Percentiles rank a stretch among this genome's conserved stretches.
Conservation (phyloP, 371 early-diverging fungal genomes). For the Lichtheimia ramosa region DNA sequence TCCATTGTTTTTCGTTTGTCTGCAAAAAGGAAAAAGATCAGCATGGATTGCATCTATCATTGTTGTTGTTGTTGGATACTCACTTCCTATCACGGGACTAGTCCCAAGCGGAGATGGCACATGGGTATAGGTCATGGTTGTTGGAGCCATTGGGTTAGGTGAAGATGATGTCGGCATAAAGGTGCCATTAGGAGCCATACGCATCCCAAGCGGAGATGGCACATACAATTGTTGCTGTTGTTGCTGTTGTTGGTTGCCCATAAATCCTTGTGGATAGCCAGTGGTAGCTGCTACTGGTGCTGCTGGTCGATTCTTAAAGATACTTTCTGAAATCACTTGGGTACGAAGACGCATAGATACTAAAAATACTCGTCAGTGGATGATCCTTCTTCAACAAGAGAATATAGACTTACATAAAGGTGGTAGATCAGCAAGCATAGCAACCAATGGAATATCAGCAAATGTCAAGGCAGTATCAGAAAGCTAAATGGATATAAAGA, state of each 20-base stretch:
- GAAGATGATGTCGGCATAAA: not conserved
- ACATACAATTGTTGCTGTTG: not conserved
- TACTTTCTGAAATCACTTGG: not conserved
- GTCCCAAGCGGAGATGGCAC: conserved; percentile 6
- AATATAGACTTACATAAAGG: conserved; percentile 3
- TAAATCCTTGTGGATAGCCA: not conserved
- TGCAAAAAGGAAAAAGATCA: not conserved
- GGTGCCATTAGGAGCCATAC: conserved; percentile 4
- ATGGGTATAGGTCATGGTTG: conserved; percentile 2
- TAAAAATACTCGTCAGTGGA: not conserved
- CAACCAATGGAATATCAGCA: conserved; percentile 2
- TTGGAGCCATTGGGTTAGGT: conserved; percentile 4
- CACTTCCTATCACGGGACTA: conserved; percentile 8
- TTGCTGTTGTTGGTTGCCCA: not conserved
- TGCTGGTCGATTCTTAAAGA: conserved; percentile 2
- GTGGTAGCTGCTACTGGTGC: not conserved
- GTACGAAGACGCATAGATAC: not conserved
- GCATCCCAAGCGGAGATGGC: not conserved
- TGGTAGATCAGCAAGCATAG: not conserved
- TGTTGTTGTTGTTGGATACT: not conserved
- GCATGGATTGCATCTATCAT: too few relatives aligned
- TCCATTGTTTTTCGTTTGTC: conserved; percentile 10
- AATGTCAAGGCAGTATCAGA: conserved; percentile 3
- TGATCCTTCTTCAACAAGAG: not conserved
- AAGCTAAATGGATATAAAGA: not conserved